phyloP scores from a whole-genome alignment of 495 filamentous ascomycete genomes.

The Aspergillus kassunensis region DNA sequence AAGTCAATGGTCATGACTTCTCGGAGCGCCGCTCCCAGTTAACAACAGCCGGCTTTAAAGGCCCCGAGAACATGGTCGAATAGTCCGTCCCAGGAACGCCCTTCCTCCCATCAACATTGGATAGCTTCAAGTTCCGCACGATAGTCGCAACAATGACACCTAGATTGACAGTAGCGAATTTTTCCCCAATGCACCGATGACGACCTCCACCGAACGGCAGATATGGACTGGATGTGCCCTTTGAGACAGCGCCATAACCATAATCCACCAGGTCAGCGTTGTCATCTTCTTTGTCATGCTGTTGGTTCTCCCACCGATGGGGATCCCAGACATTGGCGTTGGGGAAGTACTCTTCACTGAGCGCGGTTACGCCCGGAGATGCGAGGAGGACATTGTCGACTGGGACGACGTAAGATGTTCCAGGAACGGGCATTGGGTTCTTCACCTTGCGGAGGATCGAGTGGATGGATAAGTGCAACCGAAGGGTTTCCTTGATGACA shows the following conservation, averaged over 20 bases:
- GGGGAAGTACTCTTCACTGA: slow-evolving; percentile 71
- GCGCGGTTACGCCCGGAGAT: slow-evolving; percentile 72
- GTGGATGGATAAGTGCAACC: slow-evolving; percentile 77
- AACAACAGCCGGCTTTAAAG: slow-evolving; percentile 60
- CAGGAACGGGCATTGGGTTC: slow-evolving; percentile 70
- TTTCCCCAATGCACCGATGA: slow-evolving; percentile 94
- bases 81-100: slow-evolving; percentile 83
- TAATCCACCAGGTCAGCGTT: slow-evolving; percentile 76
- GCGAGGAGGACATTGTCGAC: slow-evolving; percentile 71
- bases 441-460: slow-evolving; percentile 84
- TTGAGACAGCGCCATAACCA: slow-evolving; percentile 87
- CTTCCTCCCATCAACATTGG: slow-evolving; percentile 62
- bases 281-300: slow-evolving; percentile 45
- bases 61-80: slow-evolving; percentile 52
- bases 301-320: slow-evolving; percentile 71
- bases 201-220: slow-evolving; percentile 92
- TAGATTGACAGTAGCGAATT: slow-evolving; percentile 93
- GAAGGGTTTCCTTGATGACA: slow-evolving; percentile 76
- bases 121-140: slow-evolving; percentile 71
- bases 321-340: slow-evolving; percentile 81
- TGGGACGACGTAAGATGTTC: slow-evolving; percentile 75
- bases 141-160: slow-evolving; percentile 77
- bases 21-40: slow-evolving; percentile 59
- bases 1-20: background rate
- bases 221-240: slow-evolving; percentile 83